These are phyloP conservation scores for Starmerella sirachaensis DNA, from an alignment of 805 yeast genomes.

Conservation along the genomic window DNA sequence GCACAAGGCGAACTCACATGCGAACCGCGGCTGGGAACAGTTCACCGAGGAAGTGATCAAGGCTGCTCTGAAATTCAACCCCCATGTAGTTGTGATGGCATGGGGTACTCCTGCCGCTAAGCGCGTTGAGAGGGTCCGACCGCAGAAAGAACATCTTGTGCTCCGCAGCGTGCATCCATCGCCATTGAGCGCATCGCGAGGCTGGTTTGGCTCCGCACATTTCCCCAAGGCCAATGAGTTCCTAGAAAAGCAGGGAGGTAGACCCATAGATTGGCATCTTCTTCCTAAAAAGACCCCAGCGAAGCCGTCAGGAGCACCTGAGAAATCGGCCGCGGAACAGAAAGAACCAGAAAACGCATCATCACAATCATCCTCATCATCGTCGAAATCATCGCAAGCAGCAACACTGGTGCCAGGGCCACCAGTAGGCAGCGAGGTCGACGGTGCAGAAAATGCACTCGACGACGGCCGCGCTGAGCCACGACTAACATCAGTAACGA, in stretches of 20 bases:
- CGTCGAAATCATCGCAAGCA: no score
- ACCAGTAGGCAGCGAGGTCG: no score
- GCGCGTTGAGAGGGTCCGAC: conserved; percentile 36
- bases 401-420: no score
- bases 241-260: conserved; percentile 40
- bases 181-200: conserved; percentile 82
- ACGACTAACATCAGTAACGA: no score
- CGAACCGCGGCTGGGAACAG: conserved; percentile 82
- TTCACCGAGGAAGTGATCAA: conserved; percentile 67
- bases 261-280: conserved; percentile 58
- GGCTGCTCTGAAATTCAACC: conserved; percentile 32
- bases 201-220: conserved; percentile 68
- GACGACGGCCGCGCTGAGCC: no score
- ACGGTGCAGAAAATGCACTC: no score
- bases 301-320: neutral
- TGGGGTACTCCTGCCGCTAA: conserved; percentile 73
- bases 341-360: neutral
- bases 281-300: conserved; percentile 8
- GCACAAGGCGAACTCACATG: conserved; percentile 86
- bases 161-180: conserved; percentile 84
- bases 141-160: conserved; percentile 32
- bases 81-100: conserved; percentile 53
- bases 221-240: conserved; percentile 69
- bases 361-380: no score
- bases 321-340: neutral